Evolutionary conservation across 2,329 filamentous ascomycete species (phyloP), one percentile per base, ranked within the genome.

Genomic region (Cladosporium oxysporum): DNA sequence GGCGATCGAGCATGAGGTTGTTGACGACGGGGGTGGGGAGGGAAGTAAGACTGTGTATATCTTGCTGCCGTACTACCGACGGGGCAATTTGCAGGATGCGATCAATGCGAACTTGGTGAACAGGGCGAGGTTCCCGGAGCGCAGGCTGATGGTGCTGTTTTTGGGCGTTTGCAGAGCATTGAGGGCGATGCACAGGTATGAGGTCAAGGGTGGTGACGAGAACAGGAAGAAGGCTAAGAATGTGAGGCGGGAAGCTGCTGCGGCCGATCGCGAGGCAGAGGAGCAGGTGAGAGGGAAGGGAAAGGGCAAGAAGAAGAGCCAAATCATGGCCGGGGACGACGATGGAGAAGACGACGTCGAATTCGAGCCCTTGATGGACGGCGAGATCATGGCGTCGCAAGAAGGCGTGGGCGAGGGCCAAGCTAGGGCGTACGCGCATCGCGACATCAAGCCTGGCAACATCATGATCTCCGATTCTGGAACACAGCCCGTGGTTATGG

Each of bases 41-140:
- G 87, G 87, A 57, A 87, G 89, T 68, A 98, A 98, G 83, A 98
- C 94, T 0, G 95, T 98, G 62, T 99, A 99, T 79, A 95, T 99
- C 68, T 84, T 99, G 52, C 85, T 99, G 23, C 95, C 95, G 14
- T 99, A 98, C 82, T 99, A 97, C 82, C 85, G 93, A 73, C 86
- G 94, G 70, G 95, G 95, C 16, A 99, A 99, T 78, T 85, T 99
- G 44, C 95, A 99, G 81, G 95, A 99, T 80, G 90, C 96, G 76
- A 98, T 99, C 83, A 99, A 99, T 79, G 94, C 95, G 69, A 99
- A 99, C 79, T 83, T 98, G 64, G 94, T 99, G 79, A 98, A 98
- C 79, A 92, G 96, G 77, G 91, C 91, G 44, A 86, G 85, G 61
- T 98, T 99, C 74, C 93, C 94, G 0, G 94, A 98, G 81, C 87